phyloP scores from a whole-genome alignment of 495 filamentous ascomycete genomes.

The Penicillium verhagenii region DNA sequence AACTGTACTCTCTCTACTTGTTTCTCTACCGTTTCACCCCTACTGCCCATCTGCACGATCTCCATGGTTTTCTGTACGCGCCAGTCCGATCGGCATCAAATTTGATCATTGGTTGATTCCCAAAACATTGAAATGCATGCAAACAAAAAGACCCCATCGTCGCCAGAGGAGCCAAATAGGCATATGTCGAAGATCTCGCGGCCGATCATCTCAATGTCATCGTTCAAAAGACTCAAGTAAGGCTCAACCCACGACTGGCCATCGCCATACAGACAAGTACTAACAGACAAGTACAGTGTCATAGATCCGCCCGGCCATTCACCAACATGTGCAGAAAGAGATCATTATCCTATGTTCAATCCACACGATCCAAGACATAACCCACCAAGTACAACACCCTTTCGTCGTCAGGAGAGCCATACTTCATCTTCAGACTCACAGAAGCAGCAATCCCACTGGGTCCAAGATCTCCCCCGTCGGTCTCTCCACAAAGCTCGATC shows the following conservation, averaged over 20 bases:
- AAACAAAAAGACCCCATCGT: background rate
- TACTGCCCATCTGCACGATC: background rate
- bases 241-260: background rate
- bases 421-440: slow-evolving; percentile 11
- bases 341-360: slow-evolving; percentile 39
- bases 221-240: slow-evolving; percentile 26
- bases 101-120: too few relatives aligned
- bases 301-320: background rate
- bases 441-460: slow-evolving; percentile 24
- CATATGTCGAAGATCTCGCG: background rate
- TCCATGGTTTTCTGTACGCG: too few relatives aligned
- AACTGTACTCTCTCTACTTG: too few relatives aligned
- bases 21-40: background rate
- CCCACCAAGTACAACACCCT: slow-evolving; percentile 12
- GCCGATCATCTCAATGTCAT: slow-evolving; percentile 13
- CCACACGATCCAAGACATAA: slow-evolving; percentile 38
- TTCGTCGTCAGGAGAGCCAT: slow-evolving; percentile 9
- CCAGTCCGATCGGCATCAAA: background rate
- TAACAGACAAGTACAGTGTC: slow-evolving; percentile 1
- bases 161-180: background rate
- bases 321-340: slow-evolving; percentile 31
- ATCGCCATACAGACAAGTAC: background rate
- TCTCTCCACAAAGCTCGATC: slow-evolving; percentile 37
- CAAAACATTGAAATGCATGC: background rate
- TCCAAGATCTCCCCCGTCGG: slow-evolving; percentile 27